Conservation (phyloP, 495 filamentous ascomycete genomes). For the Jackrogersella multiformis region DNA sequence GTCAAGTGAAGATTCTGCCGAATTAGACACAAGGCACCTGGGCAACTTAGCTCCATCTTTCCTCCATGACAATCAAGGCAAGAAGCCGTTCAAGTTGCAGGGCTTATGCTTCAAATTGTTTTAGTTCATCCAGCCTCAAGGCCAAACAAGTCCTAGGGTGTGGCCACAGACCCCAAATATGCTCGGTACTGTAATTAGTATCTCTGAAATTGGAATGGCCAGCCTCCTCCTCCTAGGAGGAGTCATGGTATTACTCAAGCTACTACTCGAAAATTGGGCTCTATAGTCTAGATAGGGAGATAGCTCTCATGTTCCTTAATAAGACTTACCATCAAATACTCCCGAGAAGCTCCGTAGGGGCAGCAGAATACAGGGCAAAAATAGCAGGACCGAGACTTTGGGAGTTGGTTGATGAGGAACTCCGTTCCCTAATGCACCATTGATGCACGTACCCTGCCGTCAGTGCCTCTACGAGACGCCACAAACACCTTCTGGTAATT, state of each 20-base stretch:
- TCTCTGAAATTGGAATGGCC: constrained; percentile 31
- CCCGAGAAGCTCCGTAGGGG: background rate
- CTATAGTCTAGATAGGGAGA: background rate
- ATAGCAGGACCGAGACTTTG: constrained; percentile 27
- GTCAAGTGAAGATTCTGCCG: constrained; percentile 36
- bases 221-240: constrained; percentile 19
- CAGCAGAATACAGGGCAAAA: background rate
- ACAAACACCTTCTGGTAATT: constrained; percentile 48
- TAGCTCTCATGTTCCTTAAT: background rate
- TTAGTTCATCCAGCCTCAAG: constrained; percentile 40
- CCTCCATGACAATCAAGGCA: constrained; percentile 44
- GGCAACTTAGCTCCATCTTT: constrained; percentile 43
- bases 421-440: constrained; percentile 41
- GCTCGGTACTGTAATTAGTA: constrained; percentile 39
- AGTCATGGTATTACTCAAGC: constrained; percentile 17
- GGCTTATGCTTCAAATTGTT: constrained; percentile 45
- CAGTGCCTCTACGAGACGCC: constrained; percentile 49
- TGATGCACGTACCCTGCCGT: constrained; percentile 46
- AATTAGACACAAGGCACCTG: constrained; percentile 42
- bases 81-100: constrained; percentile 43
- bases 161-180: constrained; percentile 37
- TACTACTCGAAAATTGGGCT: constrained; percentile 2
- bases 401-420: constrained; percentile 39
- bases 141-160: constrained; percentile 42
- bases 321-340: constrained; percentile 3